Conservation (phyloP, 2,329 filamentous ascomycete species). For the Niveomyces coronatus region DNA sequence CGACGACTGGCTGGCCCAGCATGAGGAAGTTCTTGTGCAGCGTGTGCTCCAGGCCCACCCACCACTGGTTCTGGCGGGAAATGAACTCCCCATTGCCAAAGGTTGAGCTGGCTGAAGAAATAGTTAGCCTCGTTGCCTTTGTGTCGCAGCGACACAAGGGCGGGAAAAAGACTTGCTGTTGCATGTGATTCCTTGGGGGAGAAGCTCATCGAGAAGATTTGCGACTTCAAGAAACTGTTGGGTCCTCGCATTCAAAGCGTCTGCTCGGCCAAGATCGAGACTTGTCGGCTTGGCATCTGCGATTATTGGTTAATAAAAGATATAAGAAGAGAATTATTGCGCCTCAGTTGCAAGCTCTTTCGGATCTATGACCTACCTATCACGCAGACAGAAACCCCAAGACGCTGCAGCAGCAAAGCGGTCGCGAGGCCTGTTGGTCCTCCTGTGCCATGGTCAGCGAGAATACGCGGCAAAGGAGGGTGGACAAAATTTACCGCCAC, state of each 20-base stretch:
- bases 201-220: conserved; percentile 30
- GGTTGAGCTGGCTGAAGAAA: conserved; percentile 32
- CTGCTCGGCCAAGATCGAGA: conserved; percentile 33
- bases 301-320: too few relatives aligned
- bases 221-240: conserved; percentile 38
- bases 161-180: conserved; percentile 29
- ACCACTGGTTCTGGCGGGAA: conserved; percentile 37
- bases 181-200: conserved; percentile 34
- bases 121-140: background rate
- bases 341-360: background rate
- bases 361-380: conserved; percentile 19
- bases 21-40: conserved; percentile 39
- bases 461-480: too few relatives aligned
- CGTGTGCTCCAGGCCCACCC: conserved; percentile 33
- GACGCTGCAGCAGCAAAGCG: conserved; percentile 30
- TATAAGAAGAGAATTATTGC: too few relatives aligned
- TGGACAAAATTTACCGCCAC: conserved; percentile 22
- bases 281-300: conserved; percentile 28
- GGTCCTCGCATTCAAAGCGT: conserved; percentile 38
- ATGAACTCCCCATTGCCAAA: conserved; percentile 36
- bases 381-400: conserved; percentile 31
- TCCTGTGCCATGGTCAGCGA: conserved; percentile 16
- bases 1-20: conserved; percentile 38
- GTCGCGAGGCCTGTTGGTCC: conserved; percentile 37
- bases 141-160: background rate